These are phyloP conservation scores for Exserohilum turcica DNA, from an alignment of 2,329 filamentous ascomycete genomes.

Conservation along the genomic window DNA sequence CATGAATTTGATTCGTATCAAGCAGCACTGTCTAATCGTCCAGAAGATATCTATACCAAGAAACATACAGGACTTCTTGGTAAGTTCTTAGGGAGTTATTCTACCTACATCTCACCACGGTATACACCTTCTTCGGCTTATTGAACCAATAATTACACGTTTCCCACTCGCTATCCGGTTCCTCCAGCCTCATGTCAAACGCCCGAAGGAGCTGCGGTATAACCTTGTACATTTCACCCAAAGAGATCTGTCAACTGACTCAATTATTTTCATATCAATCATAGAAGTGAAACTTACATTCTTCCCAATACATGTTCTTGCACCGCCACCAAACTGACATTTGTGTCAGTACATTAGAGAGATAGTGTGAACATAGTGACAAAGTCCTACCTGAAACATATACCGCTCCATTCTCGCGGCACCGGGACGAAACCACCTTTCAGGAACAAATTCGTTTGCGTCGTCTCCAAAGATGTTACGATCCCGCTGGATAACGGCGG, in stretches of 20 bases:
- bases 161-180: conserved; percentile 8
- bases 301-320: conserved; percentile 7
- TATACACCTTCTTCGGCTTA: conserved; percentile 9
- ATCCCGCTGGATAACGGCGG: conserved; percentile 73
- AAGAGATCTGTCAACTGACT: conserved; percentile 1
- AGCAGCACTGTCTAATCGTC: no score
- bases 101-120: not conserved
- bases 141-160: conserved; percentile 18
- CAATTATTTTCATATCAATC: not conserved
- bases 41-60: no score
- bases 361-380: no score
- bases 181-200: conserved; percentile 8
- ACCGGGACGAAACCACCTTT: conserved; percentile 63
- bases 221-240: conserved; percentile 15
- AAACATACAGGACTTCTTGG: not conserved
- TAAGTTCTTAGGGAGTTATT: no score
- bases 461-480: conserved; percentile 70
- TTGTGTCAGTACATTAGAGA: not conserved
- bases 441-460: conserved; percentile 67
- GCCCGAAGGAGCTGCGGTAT: conserved; percentile 10
- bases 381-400: not conserved
- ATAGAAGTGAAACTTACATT: not conserved
- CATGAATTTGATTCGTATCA: no score
- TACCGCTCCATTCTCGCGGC: conserved; percentile 66
- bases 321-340: conserved; percentile 1